phyloP scores from a whole-genome alignment of 169 alveolate genomes.

The Plasmodium gallinaceum region DNA sequence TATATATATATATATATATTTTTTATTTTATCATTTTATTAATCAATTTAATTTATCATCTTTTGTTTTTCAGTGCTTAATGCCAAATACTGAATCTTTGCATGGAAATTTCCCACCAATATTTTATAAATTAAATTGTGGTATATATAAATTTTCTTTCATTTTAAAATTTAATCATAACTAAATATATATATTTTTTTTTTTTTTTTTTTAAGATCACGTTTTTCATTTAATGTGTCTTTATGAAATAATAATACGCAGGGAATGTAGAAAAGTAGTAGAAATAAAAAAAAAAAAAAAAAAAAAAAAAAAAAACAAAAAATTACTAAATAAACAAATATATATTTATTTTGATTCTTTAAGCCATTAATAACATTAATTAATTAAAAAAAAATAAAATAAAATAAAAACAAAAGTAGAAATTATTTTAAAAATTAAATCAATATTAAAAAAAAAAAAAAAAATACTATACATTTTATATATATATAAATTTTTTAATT shows the following conservation, averaged over 20 bases:
- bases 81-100: slow-evolving; percentile 69
- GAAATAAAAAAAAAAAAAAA: slow-evolving; percentile 7
- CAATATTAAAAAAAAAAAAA: slow-evolving; percentile 11
- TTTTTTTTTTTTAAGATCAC: slow-evolving; percentile 43
- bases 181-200: background rate
- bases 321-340: slow-evolving; percentile 11
- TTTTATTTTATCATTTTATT: background rate
- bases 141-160: slow-evolving; percentile 14
- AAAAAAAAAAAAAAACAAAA: slow-evolving; percentile 11
- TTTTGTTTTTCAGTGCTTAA: slow-evolving; percentile 33
- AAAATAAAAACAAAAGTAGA: slow-evolving; percentile 14
- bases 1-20: background rate
- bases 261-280: slow-evolving; percentile 74
- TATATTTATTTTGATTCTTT: slow-evolving; percentile 16
- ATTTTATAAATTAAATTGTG: slow-evolving; percentile 65
- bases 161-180: too few species aligned
- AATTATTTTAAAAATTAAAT: slow-evolving; percentile 1
- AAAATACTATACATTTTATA: background rate
- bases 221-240: slow-evolving; percentile 72
- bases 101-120: slow-evolving; percentile 74
- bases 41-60: background rate
- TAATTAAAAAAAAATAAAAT: background rate
- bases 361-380: background rate
- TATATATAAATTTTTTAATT: background rate
- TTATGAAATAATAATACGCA: slow-evolving; percentile 64